Evolutionary conservation across 495 filamentous ascomycete genomes (phyloP), one percentile per base, ranked within the genome.

Genomic region (Penicillium argentinense): DNA sequence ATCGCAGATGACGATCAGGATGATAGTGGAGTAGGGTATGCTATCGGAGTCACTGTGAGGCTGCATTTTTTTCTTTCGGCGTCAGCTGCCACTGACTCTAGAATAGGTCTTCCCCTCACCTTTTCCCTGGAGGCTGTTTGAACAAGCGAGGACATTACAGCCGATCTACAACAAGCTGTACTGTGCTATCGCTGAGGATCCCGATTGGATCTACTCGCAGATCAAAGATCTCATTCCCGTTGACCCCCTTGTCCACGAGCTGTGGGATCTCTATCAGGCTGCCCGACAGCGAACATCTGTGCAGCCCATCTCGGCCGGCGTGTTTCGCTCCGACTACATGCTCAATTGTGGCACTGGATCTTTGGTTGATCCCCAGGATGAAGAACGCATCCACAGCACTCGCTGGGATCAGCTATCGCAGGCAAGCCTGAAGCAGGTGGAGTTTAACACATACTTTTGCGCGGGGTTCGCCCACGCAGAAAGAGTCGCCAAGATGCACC

Each of bases 291-390:
- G 87, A 51, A 86, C 47, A 8, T 48, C 45, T n/a, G 39, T 43
- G 9, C 88, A 95, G 71, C 61, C 74, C 18, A 67, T 84, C 3
- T 76, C 80, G n/a, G 76, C 89, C 0, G 90, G 88, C 0, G 76
- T 95, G 25, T 95, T 93, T 66, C 82, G 90, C 27, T 95, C 90
- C 3, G 90, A 96, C 57, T 96, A 95, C 66, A 92, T 95, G 87
- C 80, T 95, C 30, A 88, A 95, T 59, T 43, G 16, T 33, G 26
- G 9, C n/a, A n/a, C n/a, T n/a, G n/a, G n/a, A n/a, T n/a, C n/a
- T n/a, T n/a, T n/a, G n/a, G n/a, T n/a, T n/a, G n/a, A n/a, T n/a
- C n/a, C n/a, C n/a, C n/a, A n/a, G n/a, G n/a, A n/a, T n/a, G n/a
- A n/a, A n/a, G n/a, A n/a, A n/a, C n/a, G n/a, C n/a, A n/a, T n/a